Base-by-base conservation (phyloP, 1,139 yeast species). In the Suhomyces wounanorum region DNA sequence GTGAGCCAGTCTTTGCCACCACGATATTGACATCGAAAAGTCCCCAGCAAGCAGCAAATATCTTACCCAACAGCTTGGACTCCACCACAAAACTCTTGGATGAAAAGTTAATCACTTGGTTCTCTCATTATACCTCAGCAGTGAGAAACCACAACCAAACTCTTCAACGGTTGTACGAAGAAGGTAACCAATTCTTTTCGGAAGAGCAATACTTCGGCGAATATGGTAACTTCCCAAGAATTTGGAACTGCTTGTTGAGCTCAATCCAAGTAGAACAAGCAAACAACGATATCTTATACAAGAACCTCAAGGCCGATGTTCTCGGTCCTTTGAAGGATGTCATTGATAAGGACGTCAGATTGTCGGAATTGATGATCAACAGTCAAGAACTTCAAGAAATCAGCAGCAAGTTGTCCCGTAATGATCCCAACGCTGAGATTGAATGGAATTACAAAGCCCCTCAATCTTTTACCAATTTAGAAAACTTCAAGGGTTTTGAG, bases 381-480 rank as follows among this genome's bases (percentile, higher is more conserved):
- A 67, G 76, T 25, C 75, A 70, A 52, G 81, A 77, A 59, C 66
- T 76, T 51, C 63, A 63, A 43, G 80, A 75, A 52, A 64, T 75
- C 49, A 66, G 71, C 40, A 50, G 52, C 26, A 59, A 61, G 42
- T 53, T 73, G 52, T 28, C 55, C 21, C 49, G 53, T 11, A 52
- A 57, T 17, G 55, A 55, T 18, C 50, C 56, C 44, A 64, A 70
- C 55, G 73, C 77, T 33, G 80, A 76, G 53, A 69, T 73, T 50
- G 70, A 71, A 57, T 91, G 97, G 96, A 86, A 84, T 56, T 75
- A 81, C 52, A 85, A 85, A 64, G 94, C 96, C 0, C 95, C 96
- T 1, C 83, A 78, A 55, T 81, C 87, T 38, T 86, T 89, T 63
- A 88, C 86, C 59, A 83, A 83, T 59, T 85, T 91, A 66, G 96